Percentiles rank a stretch among this genome's conserved stretches.
phyloP scores from a whole-genome alignment of 306 rosid species.

The Gynostemma pentaphyllum region DNA sequence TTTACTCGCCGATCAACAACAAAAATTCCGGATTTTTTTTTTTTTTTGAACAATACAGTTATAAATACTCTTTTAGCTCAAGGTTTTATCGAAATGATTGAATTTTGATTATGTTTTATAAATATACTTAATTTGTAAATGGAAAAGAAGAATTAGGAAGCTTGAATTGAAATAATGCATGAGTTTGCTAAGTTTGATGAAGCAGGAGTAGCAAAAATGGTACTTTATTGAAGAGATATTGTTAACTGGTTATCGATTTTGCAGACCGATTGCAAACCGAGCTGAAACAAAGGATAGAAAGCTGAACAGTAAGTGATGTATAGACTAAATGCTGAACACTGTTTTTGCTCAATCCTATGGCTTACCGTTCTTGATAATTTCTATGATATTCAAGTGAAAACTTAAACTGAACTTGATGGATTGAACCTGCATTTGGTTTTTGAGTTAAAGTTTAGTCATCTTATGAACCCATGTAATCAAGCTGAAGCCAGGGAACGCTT shows the following conservation, averaged over 20 bases:
- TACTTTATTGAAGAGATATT: neutral
- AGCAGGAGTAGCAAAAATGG: neutral
- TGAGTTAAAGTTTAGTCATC: neutral
- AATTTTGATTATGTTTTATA: neutral
- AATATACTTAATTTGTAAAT: neutral
- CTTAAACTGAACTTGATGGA: neutral
- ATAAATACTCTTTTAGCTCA: neutral
- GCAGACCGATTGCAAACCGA: conserved; percentile 31
- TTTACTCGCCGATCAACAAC: neutral
- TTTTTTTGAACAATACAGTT: neutral
- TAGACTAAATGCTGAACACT: conserved; percentile 8
- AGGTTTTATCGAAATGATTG: neutral
- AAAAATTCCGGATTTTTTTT: too few species aligned
- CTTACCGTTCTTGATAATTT: neutral
- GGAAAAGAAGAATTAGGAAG: neutral
- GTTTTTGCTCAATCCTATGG: neutral
- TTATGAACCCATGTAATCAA: neutral
- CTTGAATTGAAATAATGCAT: neutral
- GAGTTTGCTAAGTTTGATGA: neutral
- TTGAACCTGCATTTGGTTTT: neutral
- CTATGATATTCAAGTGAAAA: neutral
- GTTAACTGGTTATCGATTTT: conserved; percentile 12
- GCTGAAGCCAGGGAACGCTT: neutral
- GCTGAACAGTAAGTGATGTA: conserved; percentile 20
- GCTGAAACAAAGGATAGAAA: conserved; percentile 17